phyloP scores from a whole-genome alignment of 2,329 filamentous ascomycete species.

The Stagonosporopsis rhizophila region DNA sequence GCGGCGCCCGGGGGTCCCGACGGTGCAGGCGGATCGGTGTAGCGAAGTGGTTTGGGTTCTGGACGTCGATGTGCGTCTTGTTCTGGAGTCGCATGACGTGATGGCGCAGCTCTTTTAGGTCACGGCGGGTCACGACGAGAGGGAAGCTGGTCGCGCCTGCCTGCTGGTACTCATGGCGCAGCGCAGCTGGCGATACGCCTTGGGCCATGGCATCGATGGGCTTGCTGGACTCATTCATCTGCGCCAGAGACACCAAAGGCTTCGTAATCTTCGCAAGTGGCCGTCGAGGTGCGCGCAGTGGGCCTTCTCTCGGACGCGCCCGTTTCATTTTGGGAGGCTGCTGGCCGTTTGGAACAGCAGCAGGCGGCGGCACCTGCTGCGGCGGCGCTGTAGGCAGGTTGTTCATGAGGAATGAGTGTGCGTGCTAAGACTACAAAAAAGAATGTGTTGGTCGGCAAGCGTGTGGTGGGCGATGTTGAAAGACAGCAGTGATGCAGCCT shows the following conservation, averaged over 20 bases:
- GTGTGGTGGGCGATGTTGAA: conserved; percentile 10
- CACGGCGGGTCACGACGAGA: conserved; percentile 82
- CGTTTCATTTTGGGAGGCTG: conserved; percentile 41
- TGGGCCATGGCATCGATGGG: conserved; percentile 15
- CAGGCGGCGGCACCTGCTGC: conserved; percentile 35
- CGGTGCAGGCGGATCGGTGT: conserved; percentile 88
- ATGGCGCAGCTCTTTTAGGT: conserved; percentile 78
- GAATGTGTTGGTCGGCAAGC: conserved; percentile 6
- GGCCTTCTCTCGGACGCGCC: conserved; percentile 46
- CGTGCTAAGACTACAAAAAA: conserved; percentile 5
- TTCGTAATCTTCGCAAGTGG: conserved; percentile 45
- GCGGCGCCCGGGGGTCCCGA: conserved; percentile 75
- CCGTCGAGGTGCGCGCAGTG: conserved; percentile 44
- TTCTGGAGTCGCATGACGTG: conserved; percentile 83
- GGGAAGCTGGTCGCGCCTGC: conserved; percentile 55
- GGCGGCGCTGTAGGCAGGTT: conserved; percentile 23
- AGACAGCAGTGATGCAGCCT: conserved; percentile 5
- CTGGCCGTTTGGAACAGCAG: conserved; percentile 40
- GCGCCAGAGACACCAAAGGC: conserved; percentile 42
- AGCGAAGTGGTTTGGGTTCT: conserved; percentile 83
- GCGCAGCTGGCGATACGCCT: conserved; percentile 29
- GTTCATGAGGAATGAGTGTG: conserved; percentile 27
- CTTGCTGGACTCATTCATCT: conserved; percentile 41
- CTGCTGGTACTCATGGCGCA: conserved; percentile 37
- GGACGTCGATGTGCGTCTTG: conserved; percentile 67